Base-by-base conservation (phyloP, 2,329 filamentous ascomycete genomes). In the Eurotiales sp. region DNA sequence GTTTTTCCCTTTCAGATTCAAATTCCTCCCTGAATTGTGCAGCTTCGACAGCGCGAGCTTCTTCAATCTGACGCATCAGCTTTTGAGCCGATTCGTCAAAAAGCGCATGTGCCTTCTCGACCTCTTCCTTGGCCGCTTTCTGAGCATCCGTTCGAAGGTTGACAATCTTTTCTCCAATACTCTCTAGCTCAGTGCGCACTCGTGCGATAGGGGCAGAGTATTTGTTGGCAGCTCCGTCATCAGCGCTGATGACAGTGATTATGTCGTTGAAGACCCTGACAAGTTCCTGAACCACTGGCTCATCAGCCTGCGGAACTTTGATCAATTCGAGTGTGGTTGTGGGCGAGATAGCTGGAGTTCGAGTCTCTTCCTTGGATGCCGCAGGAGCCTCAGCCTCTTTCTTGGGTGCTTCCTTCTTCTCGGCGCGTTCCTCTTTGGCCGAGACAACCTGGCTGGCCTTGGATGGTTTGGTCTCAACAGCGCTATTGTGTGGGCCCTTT, bases 221-320 rank as follows among this genome's bases (percentile, higher is more conserved):
- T 69, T 87, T 90, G 59, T 80, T 80, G 56, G 86, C 82, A 52
- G 88, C 83, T 55, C 86, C 83, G 15, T 50, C 47, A 67, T 96
- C 92, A 52, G 88, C 87, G 69, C 96, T 96, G 67, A 96, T 85
- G 42, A 95, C 89, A 8, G 88, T 85, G 65, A 99, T 96, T 62
- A 99, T 86, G 70, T 95, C 90, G 73, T 99, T 99, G 61, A 99
- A 80, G 74, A 96, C 92, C 74, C 89, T 92, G 54, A 95, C 90
- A 5, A 99, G 78, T 63, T 97, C 90, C 71, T 96, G 90, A 19
- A 97, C 88, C 30, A 96, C 81, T 23, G 89, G 88, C 67, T 97
- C 92, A 54, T 85, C 83, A 48, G 87, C 89, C 61, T 90, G 82
- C 49, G 82, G 79, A 21, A 95, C 81, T 46, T 80, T 80, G 53